Base-by-base conservation (phyloP, 176 grass and related monocot genomes). In the Lolium multiflorum region DNA sequence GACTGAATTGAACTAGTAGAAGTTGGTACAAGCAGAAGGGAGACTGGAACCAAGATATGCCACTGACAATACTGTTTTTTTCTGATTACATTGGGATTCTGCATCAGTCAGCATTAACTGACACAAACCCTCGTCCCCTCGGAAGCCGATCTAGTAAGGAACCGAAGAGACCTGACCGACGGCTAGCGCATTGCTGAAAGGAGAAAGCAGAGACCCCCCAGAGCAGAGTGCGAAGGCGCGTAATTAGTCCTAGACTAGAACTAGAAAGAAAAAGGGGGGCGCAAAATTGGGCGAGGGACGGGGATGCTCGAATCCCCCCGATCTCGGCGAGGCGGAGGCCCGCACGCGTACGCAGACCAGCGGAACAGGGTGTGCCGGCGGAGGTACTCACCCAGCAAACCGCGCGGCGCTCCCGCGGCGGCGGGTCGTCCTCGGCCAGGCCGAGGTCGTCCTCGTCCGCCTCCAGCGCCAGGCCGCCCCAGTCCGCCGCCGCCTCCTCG, bases 381-480 rank as follows among this genome's bases (percentile, higher is more conserved):
- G 43, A 9, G 43, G 17, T 25, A 81, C 59, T 81, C 78, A 81
- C 78, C 77, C 77, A 79, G 75, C 35, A 61, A 47, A 77, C 83
- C 5, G 51, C 71, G 60, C 48, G 43, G 77, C 60, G 50, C 20
- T 25, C 38, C 77, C 77, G 51, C 47, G 17, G 50, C 50, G 60
- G 57, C 38, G n/a, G 5, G 9, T n/a, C 87, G 26, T 76, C 70
- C 25, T 85, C 83, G 10, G 59, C 24, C 20, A 80, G 60, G 9
- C 16, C 57, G 77, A 52, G 38, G 77, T 77, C 77, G 69, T 75
- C 88, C 58, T 89, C 82, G 66, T 76, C 88, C 48, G 67, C 88
- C 48, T 69, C 80, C 64, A 24, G 4, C 4, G 26, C 80, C 13
- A 21, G 56, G 22, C n/a, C 35, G 50, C 25, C n/a, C 65, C 50